Evolutionary conservation across 2,329 filamentous ascomycete genomes (phyloP).

Genomic region (Nemania abortiva): DNA sequence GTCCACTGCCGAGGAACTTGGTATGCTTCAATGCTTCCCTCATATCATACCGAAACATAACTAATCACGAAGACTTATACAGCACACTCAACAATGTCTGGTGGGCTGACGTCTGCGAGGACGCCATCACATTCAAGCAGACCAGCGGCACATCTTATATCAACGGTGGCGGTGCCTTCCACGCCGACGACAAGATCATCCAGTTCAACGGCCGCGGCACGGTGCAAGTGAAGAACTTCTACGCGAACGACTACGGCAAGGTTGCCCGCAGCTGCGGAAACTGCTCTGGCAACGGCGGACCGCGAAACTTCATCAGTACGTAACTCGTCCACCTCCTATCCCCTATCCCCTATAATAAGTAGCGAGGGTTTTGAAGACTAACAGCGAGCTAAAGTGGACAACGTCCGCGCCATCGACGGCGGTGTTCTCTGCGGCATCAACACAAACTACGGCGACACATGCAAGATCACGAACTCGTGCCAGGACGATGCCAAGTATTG

Average conservation of each 20-base stretch:
- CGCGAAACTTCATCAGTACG: conserved; percentile 56
- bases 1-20: conserved; percentile 58
- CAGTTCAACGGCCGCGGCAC: conserved; percentile 58
- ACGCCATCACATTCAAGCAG: conserved; percentile 55
- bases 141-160: conserved; percentile 56
- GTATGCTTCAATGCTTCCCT: conserved; percentile 9
- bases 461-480: conserved; percentile 57
- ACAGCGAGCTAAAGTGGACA: conserved; percentile 50
- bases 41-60: background rate
- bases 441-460: conserved; percentile 63
- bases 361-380: background rate
- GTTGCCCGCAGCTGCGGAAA: conserved; percentile 64
- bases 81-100: conserved; percentile 43
- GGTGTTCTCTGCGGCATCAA: conserved; percentile 62
- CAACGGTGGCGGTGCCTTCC: conserved; percentile 58
- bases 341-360: background rate
- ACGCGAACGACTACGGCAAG: conserved; percentile 60
- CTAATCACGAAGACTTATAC: background rate
- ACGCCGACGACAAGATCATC: conserved; percentile 56
- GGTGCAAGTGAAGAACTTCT: conserved; percentile 56
- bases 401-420: conserved; percentile 57
- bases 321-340: background rate
- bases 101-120: conserved; percentile 57
- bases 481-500: conserved; percentile 50
- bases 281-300: conserved; percentile 56